Evolutionary conservation across 208 protist genomes (phyloP), one percentile per base, ranked within the genome.

Genomic region (Trypanosomatidae sp.): DNA sequence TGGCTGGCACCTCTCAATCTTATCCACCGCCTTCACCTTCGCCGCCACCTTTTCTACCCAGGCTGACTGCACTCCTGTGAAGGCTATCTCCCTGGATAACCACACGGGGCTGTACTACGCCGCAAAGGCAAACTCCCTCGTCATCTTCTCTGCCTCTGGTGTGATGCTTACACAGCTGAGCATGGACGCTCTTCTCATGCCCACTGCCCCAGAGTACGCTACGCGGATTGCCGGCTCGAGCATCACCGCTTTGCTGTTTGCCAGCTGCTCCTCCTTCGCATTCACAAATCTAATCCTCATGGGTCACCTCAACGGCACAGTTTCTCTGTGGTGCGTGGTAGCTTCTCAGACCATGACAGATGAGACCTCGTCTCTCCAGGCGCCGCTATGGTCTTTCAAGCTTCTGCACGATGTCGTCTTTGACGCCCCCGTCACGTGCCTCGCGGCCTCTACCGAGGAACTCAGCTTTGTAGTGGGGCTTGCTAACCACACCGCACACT

Each of bases 1-100:
- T 6, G 78, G 83, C 7, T 94, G 89, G 89, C 85, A 88, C 47
- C 64, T 90, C 25, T 82, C 86, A 10, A 66, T 72, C 50, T 50
- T 78, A 12, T 60, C 60, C 49, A 74, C 73, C 6, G 83, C 76
- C 46, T 86, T 90, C 25, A 62, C 67, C 60, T 94, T 91, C 69
- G 65, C 85, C 33, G 53, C 64, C n/a, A 55, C 60, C 6, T 69
- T 71, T 15, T 66, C 66, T 22, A 44, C 73, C 13, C 52, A 62
- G 17, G 69, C 71, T 1, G 78, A 90, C 64, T 56, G 58, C 46
- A 77, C 78, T 1, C 55, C 85, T 0, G 81, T 94, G n/a, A 15
- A 58, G 43, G 67, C 72, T 19, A 52, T 88, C 12, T 77, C 76
- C 28, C 49, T 50, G 36, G 85, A 90, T 36, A 67, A 49, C 13